Base-by-base conservation (phyloP, 2,329 filamentous ascomycete species). In the Penicillium palitans region DNA sequence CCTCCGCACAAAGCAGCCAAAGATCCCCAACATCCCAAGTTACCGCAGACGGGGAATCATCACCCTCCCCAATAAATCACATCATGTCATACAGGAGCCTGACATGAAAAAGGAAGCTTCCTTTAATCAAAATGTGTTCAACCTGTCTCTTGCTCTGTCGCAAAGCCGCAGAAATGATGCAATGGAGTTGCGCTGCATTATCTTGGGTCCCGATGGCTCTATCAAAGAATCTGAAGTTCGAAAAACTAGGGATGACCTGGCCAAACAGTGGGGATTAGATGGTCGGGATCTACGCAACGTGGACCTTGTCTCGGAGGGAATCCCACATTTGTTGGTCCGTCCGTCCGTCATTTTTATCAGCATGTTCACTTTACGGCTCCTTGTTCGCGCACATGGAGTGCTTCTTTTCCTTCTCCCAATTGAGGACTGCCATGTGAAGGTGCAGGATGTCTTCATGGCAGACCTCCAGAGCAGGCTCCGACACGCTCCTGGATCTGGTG, bases 301-400 rank as follows among this genome's bases (percentile, higher is more conserved):
- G 7, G 73, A 76, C 40, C 67, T 74, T 17, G 64, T 66, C 4
- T 74, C 73, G 0, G 66, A 69, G 31, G 70, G 72, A 2, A 65
- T 73, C 31, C 72, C 73, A 4, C 71, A 75, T 55, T 67, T 75
- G 31, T 58, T 76, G 19, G 63, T 76, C 31, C 66, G 73, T 7
- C 69, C 70, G 1, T 61, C 52, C 3, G 70, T 72, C 4, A 70
- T 76, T 35, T 61, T 76, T 5, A 60, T 76, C 24, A 72, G 74
- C 53, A 61, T 76, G 25, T 75, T 76, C 57, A 68, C 70, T 48
- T 58, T 76, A 29, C 72, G 74, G n/a, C 65, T 76, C 27, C 58
- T 76, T 7, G 65, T 76, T 24, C 68, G 74, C 52, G 62, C 68
- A 1, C 68, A 74, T 53, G 66, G 66, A 29, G 65, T 70, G 0